Conservation (phyloP, 2,329 filamentous ascomycete species). For the Rhynchosporium secalis region DNA sequence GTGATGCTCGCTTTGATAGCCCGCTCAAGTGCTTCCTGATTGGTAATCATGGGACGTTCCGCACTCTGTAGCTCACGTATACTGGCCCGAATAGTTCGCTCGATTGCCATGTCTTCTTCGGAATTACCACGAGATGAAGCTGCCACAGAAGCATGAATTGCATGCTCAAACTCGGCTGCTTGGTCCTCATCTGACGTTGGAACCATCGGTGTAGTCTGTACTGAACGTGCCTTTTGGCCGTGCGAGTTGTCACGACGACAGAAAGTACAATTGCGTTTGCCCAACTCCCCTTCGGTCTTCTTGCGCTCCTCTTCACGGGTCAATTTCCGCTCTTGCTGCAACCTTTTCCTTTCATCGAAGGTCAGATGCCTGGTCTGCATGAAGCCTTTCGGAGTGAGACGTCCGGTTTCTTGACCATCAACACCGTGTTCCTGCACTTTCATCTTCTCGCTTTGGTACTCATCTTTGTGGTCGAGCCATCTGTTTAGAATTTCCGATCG, state of each 20-base stretch:
- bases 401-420: conserved; percentile 35
- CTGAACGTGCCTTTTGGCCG: conserved; percentile 27
- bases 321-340: conserved; percentile 50
- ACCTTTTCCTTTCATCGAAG: conserved; percentile 52
- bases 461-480: conserved; percentile 45
- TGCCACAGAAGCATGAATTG: conserved; percentile 67
- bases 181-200: conserved; percentile 39
- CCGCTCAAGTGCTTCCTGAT: conserved; percentile 47
- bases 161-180: conserved; percentile 67
- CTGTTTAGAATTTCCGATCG: conserved; percentile 61
- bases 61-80: conserved; percentile 56
- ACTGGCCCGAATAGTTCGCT: conserved; percentile 72
- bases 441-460: conserved; percentile 43
- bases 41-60: conserved; percentile 31
- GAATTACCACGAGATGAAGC: conserved; percentile 70
- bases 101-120: conserved; percentile 69
- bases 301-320: conserved; percentile 34
- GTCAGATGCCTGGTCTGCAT: conserved; percentile 49
- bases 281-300: conserved; percentile 28
- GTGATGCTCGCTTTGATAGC: conserved; percentile 52
- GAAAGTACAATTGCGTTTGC: conserved; percentile 32
- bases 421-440: conserved; percentile 38
- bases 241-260: conserved; percentile 30
- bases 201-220: conserved; percentile 25
- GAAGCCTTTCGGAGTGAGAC: conserved; percentile 46